Evolutionary conservation across 352 stramenopile species (phyloP), one percentile per base, ranked within the genome.

Genomic region (Globisporangium nagaii): DNA sequence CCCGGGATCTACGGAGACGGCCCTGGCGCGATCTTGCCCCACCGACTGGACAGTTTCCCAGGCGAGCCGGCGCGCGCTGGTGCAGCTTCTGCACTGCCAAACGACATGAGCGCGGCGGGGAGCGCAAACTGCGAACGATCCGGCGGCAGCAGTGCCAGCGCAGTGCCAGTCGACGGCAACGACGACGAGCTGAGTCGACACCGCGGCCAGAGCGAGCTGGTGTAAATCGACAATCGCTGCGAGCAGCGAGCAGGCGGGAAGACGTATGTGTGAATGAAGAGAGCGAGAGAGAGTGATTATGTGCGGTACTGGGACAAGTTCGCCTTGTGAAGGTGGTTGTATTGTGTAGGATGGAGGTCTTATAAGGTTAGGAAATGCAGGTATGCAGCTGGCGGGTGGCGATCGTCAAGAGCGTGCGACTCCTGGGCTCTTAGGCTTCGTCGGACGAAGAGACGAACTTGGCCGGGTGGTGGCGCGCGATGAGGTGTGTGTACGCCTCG

Each of bases 401-500:
- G n/a, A n/a, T 28, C 44, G 42, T 35, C 39, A 12, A n/a, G 63
- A 12, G 7, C 22, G 27, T 22, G 12, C 15, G 20, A 27, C 2
- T 34, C 25, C 27, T 42, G n/a, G n/a, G n/a, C n/a, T n/a, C n/a
- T 36, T 62, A 68, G 22, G 57, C 53, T 40, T 68, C 45, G 40
- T 72, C 60, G 8, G 56, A 63, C n/a, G 61, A 76, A n/a, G 68
- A 70, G 44, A 66, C 43, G 34, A 69, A 85, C 55, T 70, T 78
- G 5, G 63, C 43, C 11, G 74, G 75, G 66, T 90, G 79, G 65
- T 90, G 74, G 31, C 66, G 59, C 52, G 75, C 60, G 8, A 91
- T 76, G 37, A 88, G 64, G 54, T 81, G 68, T 6, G 72, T 82
- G 65, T 93, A 93, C 13, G 70, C 73, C 49, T 75, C 78, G 24